Evolutionary conservation across 192 early-diverging fungal genomes (phyloP), one percentile per base, ranked within the genome.

Genomic region (Umbelopsis sp.): DNA sequence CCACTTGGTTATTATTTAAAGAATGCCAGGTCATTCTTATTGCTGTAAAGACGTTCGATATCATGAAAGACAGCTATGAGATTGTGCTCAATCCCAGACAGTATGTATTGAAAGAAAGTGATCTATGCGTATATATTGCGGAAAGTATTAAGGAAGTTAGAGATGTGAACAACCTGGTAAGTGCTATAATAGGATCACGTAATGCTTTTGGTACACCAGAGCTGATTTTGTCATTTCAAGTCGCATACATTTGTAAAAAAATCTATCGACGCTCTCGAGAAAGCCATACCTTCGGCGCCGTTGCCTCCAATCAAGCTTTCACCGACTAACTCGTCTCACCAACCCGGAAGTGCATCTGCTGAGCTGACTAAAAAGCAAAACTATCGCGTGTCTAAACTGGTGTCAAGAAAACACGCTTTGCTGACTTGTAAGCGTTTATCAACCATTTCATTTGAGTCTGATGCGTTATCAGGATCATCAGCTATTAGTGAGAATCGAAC

Each of bases 81-180:
- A 64, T 88, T n/a, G 66, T 82, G 12, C 76, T 91, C 37, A 92
- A 92, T 47, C 91, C 91, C 4, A 85, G 87, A 16, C 69, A 78
- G 2, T 89, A 88, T 69, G 48, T 65, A 16, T 66, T 91, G 2
- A 73, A 67, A 13, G 30, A 64, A 1, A 45, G 53, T 41, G 90
- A 91, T 55, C 75, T 86, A 11, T 75, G 82, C 21, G 71, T 89
- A 3, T 87, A 82, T 44, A 81, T 91, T 41, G 84, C 86, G 0
- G 84, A 87, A 67, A 81, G 79, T 21, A 77, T 81, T 1, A 74
- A 66, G 3, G 84, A 85, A 52, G 45, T 85, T 45, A 49, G 75
- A 10, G 80, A 79, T 48, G 80, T 85, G 13, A 75, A 66, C 11
- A 48, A 66, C 0, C 67, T 85, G 66, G 76, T 69, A 70, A 66